Evolutionary conservation across 495 filamentous ascomycete genomes (phyloP).

Genomic region (Aspergillus diversus): DNA sequence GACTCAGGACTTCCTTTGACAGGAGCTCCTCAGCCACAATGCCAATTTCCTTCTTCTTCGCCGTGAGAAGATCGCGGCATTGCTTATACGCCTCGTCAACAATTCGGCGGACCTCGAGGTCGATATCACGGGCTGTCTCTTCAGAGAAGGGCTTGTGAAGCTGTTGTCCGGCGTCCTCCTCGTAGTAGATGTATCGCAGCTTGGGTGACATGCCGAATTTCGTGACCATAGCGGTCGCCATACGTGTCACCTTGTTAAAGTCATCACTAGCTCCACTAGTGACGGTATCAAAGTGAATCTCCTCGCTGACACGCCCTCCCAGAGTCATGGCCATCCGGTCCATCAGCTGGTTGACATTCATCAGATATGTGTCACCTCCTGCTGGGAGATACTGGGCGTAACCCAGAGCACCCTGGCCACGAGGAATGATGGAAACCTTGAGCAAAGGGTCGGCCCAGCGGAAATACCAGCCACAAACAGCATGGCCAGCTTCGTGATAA

Average conservation of each 20-base stretch:
- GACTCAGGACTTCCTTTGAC: slow-evolving; percentile 82
- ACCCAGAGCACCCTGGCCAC: slow-evolving; percentile 88
- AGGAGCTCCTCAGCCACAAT: slow-evolving; percentile 92
- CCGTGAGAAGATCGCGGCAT: slow-evolving; percentile 78
- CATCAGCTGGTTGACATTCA: slow-evolving; percentile 96
- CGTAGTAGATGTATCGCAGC: slow-evolving; percentile 88
- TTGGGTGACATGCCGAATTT: slow-evolving; percentile 97
- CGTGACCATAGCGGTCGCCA: slow-evolving; percentile 97
- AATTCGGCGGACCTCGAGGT: slow-evolving; percentile 85
- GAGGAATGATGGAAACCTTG: slow-evolving; percentile 98
- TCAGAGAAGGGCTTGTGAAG: slow-evolving; percentile 96
- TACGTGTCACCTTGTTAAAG: slow-evolving; percentile 96
- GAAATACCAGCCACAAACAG: slow-evolving; percentile 98
- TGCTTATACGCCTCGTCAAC: slow-evolving; percentile 89
- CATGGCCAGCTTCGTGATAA: slow-evolving; percentile 97
- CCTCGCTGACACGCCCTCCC: slow-evolving; percentile 90
- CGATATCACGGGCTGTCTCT: slow-evolving; percentile 87
- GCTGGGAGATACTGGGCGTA: slow-evolving; percentile 96
- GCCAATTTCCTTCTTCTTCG: slow-evolving; percentile 86
- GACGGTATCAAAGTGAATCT: slow-evolving; percentile 93
- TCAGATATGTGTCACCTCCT: slow-evolving; percentile 81
- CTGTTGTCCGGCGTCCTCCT: slow-evolving; percentile 75
- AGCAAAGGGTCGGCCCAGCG: slow-evolving; percentile 93
- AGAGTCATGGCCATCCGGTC: slow-evolving; percentile 99
- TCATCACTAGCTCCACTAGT: slow-evolving; percentile 94